These are phyloP conservation scores for Trichoderma gamsii DNA, from an alignment of 495 filamentous ascomycete genomes.

Conservation along the genomic window DNA sequence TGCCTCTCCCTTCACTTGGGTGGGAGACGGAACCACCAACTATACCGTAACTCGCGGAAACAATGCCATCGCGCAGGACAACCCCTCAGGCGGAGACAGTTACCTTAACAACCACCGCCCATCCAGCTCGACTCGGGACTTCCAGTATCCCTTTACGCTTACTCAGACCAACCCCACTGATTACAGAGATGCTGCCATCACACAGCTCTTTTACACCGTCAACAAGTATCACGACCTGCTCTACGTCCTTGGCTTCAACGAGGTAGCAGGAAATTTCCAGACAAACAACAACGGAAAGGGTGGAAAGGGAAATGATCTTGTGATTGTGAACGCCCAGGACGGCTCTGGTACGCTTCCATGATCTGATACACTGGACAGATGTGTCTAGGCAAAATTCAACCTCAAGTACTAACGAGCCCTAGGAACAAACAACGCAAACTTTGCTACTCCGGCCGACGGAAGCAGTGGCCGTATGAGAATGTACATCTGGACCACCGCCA, in stretches of 20 bases:
- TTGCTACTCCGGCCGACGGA: conserved; percentile 46
- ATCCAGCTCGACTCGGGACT: conserved; percentile 27
- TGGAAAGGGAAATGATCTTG: conserved; percentile 42
- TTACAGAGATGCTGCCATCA: conserved; percentile 40
- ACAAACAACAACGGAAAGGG: conserved; percentile 43
- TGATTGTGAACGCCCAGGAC: conserved; percentile 50
- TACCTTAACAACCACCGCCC: conserved; percentile 41
- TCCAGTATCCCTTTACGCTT: conserved; percentile 36
- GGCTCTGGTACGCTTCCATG: conserved; percentile 28
- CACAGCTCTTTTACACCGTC: conserved; percentile 50
- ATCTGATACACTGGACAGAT: too few species aligned
- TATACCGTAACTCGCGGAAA: conserved; percentile 44
- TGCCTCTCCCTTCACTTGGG: conserved; percentile 41
- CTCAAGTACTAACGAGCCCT: too few species aligned
- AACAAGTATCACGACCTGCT: conserved; percentile 50
- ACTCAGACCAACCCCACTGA: conserved; percentile 27
- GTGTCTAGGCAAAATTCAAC: too few species aligned
- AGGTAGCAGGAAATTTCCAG: conserved; percentile 51
- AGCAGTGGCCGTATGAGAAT: conserved; percentile 44
- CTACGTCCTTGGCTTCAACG: conserved; percentile 48
- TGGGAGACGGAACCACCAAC: conserved; percentile 30
- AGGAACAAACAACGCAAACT: conserved; percentile 42
- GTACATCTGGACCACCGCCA: conserved; percentile 39
- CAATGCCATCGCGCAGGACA: conserved; percentile 43
- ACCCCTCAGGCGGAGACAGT: conserved; percentile 31